Base-by-base conservation (phyloP, 176 grass and related monocot genomes). In the Areca catechu region DNA sequence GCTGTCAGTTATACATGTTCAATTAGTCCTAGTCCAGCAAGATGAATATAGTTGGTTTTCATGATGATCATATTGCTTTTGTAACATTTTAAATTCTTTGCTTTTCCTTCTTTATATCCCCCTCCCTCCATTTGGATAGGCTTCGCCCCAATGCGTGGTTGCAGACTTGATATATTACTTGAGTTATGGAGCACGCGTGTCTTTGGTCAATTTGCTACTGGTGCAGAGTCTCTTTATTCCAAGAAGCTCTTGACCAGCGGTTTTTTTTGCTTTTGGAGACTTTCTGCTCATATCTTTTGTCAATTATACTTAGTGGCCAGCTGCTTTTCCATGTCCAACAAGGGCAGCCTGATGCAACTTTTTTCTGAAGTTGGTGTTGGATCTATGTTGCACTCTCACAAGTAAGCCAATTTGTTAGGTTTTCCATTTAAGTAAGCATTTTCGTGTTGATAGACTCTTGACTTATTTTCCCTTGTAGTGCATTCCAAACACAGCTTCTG, bases 181-280 rank as follows among this genome's bases (percentile, higher is more conserved):
- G 73, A 95, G 79, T 76, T 77, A 95, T 95, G 90, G 90, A 80
- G 85, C 76, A 76, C 73, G 68, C 74, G 52, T 20, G 63, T 72
- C 73, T 47, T 66, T 2, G 59, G 54, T 72, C 79, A 85, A 67
- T 71, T 70, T 49, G 57, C 71, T 68, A 74, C 65, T 54, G 62
- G 50, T 60, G 69, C 61, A 60, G 73, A 65, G 53, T 64, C 60
- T 78, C 80, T 27, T 74, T 86, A 61, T 83, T 68, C 22, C 71
- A 83, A 72, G 80, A 72, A 89, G 79, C 78, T 74, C 70, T 79
- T 77, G 82, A 81, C 80, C 67, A 72, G 76, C 16, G 61, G 58
- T 59, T 71, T 58, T 71, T 58, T 51, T 80, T 74, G 69, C 81
- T 83, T 18, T 63, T 85, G 69, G 75, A 53, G 74, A 74, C 79